Conservation (phyloP, 2,329 filamentous ascomycete species). For the Cylindrodendrum hubeiense region DNA sequence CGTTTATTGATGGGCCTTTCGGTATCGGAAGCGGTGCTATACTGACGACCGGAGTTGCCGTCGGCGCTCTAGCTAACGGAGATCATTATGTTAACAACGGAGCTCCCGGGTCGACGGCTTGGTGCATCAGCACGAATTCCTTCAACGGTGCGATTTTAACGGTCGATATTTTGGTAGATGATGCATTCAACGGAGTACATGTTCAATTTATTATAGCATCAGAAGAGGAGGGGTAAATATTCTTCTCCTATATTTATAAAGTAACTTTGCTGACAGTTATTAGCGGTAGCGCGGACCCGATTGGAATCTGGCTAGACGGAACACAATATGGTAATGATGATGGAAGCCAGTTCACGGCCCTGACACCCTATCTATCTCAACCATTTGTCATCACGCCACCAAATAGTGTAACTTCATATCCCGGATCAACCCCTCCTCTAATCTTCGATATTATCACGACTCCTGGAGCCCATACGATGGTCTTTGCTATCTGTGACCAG, state of each 20-base stretch:
- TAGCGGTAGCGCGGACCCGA: slow-evolving; percentile 11
- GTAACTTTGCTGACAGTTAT: slow-evolving; percentile 4
- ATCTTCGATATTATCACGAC: slow-evolving; percentile 1
- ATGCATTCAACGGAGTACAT: background rate
- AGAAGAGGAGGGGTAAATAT: slow-evolving; percentile 25
- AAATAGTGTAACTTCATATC: slow-evolving; percentile 25
- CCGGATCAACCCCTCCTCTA: slow-evolving; percentile 23
- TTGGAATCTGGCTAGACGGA: slow-evolving; percentile 6
- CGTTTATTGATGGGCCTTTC: slow-evolving; percentile 23
- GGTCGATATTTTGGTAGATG: slow-evolving; percentile 1
- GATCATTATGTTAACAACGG: slow-evolving; percentile 23
- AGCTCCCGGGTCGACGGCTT: slow-evolving; percentile 10
- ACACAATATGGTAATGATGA: slow-evolving; percentile 7
- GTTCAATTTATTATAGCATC: slow-evolving; percentile 30
- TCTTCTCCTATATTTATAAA: too few species aligned
- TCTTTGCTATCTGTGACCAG: slow-evolving; percentile 30
- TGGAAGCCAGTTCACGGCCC: slow-evolving; percentile 13
- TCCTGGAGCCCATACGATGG: slow-evolving; percentile 9
- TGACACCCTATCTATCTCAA: background rate
- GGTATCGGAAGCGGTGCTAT: slow-evolving; percentile 24
- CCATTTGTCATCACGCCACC: slow-evolving; percentile 22
- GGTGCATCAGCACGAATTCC: slow-evolving; percentile 6
- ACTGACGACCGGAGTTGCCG: slow-evolving; percentile 23
- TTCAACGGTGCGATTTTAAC: slow-evolving; percentile 22
- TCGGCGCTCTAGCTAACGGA: slow-evolving; percentile 14